Evolutionary conservation across 2,329 filamentous ascomycete species (phyloP).

Genomic region (Penicillium brevicompactum): DNA sequence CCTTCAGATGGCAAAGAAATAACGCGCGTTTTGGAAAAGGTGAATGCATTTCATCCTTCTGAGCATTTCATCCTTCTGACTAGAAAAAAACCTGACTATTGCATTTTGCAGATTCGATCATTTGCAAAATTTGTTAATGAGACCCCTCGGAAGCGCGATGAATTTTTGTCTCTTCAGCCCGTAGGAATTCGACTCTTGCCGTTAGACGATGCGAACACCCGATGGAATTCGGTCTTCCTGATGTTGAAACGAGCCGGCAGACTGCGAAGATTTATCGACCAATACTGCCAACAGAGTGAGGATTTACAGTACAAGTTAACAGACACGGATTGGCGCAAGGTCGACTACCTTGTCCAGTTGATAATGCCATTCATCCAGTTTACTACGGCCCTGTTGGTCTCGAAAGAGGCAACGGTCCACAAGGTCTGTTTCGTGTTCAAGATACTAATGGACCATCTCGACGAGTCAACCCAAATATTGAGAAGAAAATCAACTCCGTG

Average conservation of each 20-base stretch:
- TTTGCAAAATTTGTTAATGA: constrained; percentile 9
- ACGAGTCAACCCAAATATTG: neutral
- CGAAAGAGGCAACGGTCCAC: constrained; percentile 1
- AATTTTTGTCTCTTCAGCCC: constrained; percentile 5
- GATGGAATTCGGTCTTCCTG: neutral
- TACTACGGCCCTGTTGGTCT: neutral
- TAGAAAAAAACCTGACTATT: neutral
- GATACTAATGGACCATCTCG: neutral
- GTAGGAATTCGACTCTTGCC: neutral
- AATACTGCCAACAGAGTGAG: neutral
- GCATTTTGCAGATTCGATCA: constrained; percentile 8
- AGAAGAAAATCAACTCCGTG: neutral
- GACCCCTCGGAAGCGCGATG: constrained; percentile 3
- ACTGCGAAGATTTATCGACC: neutral
- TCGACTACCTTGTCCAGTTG: neutral
- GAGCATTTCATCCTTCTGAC: neutral
- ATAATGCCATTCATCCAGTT: neutral
- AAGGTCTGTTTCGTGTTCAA: constrained; percentile 1
- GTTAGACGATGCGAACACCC: neutral
- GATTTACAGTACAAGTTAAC: neutral
- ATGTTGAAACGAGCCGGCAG: neutral
- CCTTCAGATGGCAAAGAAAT: neutral
- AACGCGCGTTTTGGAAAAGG: neutral
- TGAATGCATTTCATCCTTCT: neutral
- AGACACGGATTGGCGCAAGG: constrained; percentile 1